Evolutionary conservation across 2,329 filamentous ascomycete species (phyloP), one percentile per base, ranked within the genome.

Genomic region (Neobulgaria alba): DNA sequence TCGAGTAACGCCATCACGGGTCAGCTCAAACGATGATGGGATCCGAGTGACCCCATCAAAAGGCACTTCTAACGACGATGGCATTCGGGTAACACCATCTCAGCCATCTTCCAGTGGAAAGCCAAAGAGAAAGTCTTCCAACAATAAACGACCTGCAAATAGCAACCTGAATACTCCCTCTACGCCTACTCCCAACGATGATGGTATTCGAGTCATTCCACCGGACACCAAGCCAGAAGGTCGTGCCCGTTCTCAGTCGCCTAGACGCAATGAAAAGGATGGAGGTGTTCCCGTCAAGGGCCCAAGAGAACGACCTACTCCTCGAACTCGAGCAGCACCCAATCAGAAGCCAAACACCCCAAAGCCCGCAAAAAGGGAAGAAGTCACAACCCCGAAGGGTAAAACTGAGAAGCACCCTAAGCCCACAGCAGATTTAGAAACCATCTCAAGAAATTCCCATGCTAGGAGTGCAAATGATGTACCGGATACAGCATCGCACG

Each of bases 271-370:
- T 19, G 36, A 37, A 18, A 36, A 33, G 12, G 56, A 59, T 18
- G 60, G 63, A 43, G 54, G 60, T 4, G 59, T 59, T 23, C 52
- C 57, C 8, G 48, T 58, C 29, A 57, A 45, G 31, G 52, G 57
- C 17, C 30, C 49, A 29, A 41, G 44, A 36, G 38, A 46, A 29
- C n/a, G n/a, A n/a, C n/a, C n/a, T n/a, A n/a, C n/a, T n/a, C n/a
- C n/a, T n/a, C n/a, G n/a, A n/a, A n/a, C n/a, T n/a, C n/a, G n/a
- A n/a, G n/a, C n/a, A n/a, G n/a, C n/a, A n/a, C n/a, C n/a, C n/a
- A n/a, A n/a, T n/a, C 23, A 26, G 41, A 4, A 53, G 48, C 23
- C 49, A 50, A 34, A 41, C 36, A 31, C 34, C 10, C 33, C 42
- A 12, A 46, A 38, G 26, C 35, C 46, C 5, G 45, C 43, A 10